phyloP scores from a whole-genome alignment of 768 basidiomycete species.

The Boletus subcaerulescens region DNA sequence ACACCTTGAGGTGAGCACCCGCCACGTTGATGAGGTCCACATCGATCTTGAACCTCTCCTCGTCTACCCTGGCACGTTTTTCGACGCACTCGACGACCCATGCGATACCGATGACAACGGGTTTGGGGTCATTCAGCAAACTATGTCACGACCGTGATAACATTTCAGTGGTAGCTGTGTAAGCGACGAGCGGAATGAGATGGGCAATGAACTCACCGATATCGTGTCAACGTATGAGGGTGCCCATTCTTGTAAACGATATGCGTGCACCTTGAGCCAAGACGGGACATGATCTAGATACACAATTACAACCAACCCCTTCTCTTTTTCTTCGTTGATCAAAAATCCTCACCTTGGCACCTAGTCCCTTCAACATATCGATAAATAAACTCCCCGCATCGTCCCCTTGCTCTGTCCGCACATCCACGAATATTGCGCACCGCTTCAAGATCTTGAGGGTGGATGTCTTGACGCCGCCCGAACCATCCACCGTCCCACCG shows the following conservation, averaged over 20 bases:
- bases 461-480: conserved; percentile 28
- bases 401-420: conserved; percentile 68
- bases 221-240: conserved; percentile 68
- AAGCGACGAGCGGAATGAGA: background rate
- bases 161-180: background rate
- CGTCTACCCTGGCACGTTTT: conserved; percentile 59
- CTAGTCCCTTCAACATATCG: conserved; percentile 76
- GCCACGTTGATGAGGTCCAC: conserved; percentile 56
- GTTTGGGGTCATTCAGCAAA: conserved; percentile 63
- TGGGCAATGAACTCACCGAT: conserved; percentile 46
- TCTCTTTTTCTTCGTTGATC: background rate
- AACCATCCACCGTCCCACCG: conserved; percentile 19
- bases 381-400: conserved; percentile 79
- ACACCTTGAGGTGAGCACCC: conserved; percentile 63
- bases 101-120: conserved; percentile 75
- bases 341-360: conserved; percentile 63
- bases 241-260: conserved; percentile 84
- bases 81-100: conserved; percentile 91
- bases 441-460: conserved; percentile 59
- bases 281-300: conserved; percentile 57
- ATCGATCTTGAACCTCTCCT: conserved; percentile 62
- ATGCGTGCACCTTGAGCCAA: conserved; percentile 76
- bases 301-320: background rate
- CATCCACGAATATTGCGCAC: conserved; percentile 84
- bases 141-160: conserved; percentile 31